Base-by-base conservation (phyloP, 192 early-diverging fungal species). In the Funneliformis mosseae region DNA sequence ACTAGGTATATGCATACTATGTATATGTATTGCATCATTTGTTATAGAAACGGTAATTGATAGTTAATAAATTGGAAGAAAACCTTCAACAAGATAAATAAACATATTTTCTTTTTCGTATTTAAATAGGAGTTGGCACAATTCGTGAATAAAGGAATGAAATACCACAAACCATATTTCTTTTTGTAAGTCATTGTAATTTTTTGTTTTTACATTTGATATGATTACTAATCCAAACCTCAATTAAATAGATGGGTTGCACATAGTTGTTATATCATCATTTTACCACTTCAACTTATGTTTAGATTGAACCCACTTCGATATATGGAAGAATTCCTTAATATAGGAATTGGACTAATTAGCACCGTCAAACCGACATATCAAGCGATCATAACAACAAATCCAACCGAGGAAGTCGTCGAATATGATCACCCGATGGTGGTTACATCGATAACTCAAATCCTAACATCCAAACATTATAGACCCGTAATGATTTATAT, bases 131-230 rank as follows among this genome's bases (percentile, higher is more conserved):
- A 90, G 55, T 80, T 92, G 23, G 88, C 88, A 43, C 90, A 91
- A 76, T 86, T 87, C 72, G 89, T 92, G 10, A 90, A 92, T 63
- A 86, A 83, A 50, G 85, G 83, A 2, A 87, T 85, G 62, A 83
- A 87, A 16, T 92, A 85, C 38, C 83, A 84, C 6, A 92, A 92
- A 77, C 91, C 91, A n/a, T 90, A 90, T 79, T 89, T 92, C 77
- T 86, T 92, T 55, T 77, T 92, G 77, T 90, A 88, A 74, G 85
- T 88, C 73, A 48, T 2, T 83, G 75, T 66, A 50, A 55, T 48
- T 18, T 79, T 6, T 69, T 78, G 39, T 21, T 48, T 62, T n/a
- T n/a, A 16, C 0, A 10, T 39, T 70, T 11, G 42, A n/a, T 21
- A 70, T 43, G 7, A 28, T 69, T 28, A 38, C 21, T 1, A 42